Percentiles rank a stretch among this genome's conserved stretches.
Conservation (phyloP, 2,329 filamentous ascomycete species). For the Colletotrichum sublineola region DNA sequence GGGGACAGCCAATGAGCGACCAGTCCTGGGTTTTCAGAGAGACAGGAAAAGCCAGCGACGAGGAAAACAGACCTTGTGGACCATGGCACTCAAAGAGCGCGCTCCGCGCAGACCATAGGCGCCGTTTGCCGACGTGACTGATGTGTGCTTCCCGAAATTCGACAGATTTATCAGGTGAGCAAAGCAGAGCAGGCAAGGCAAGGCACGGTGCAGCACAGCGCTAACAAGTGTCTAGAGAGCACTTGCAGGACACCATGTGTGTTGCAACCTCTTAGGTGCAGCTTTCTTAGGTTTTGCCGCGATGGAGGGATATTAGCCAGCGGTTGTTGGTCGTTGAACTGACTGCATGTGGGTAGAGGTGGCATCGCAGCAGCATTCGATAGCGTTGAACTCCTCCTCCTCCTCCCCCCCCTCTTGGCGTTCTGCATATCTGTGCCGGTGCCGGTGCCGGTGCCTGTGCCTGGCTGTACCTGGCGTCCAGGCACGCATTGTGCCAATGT, state of each 20-base stretch:
- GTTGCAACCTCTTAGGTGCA: slow-evolving; percentile 30
- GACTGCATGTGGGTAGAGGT: slow-evolving; percentile 4
- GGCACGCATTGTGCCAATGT: slow-evolving; percentile 17
- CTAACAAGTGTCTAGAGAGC: slow-evolving; percentile 14
- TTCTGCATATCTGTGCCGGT: slow-evolving; percentile 1
- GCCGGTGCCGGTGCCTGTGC: not conserved
- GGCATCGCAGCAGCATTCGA: slow-evolving; percentile 22
- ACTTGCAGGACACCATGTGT: slow-evolving; percentile 31
- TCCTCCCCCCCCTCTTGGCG: not conserved
- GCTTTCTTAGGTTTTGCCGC: not conserved
- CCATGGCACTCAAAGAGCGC: not conserved
- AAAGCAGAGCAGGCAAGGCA: not conserved
- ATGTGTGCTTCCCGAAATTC: not conserved
- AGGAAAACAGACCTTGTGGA: not conserved
- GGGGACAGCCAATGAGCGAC: slow-evolving; percentile 18
- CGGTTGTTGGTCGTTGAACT: not conserved
- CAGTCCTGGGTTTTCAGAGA: not conserved
- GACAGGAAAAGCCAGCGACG: not conserved
- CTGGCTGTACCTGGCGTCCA: slow-evolving; percentile 3
- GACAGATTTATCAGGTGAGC: slow-evolving; percentile 5
- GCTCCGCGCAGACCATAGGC: slow-evolving; percentile 11
- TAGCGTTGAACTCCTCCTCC: slow-evolving; percentile 14
- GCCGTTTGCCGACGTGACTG: slow-evolving; percentile 23
- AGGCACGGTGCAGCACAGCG: slow-evolving; percentile 13
- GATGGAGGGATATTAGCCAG: not conserved